Evolutionary conservation across 1,284 basidiomycete species (phyloP).

Genomic region (Golubevia pallescens): DNA sequence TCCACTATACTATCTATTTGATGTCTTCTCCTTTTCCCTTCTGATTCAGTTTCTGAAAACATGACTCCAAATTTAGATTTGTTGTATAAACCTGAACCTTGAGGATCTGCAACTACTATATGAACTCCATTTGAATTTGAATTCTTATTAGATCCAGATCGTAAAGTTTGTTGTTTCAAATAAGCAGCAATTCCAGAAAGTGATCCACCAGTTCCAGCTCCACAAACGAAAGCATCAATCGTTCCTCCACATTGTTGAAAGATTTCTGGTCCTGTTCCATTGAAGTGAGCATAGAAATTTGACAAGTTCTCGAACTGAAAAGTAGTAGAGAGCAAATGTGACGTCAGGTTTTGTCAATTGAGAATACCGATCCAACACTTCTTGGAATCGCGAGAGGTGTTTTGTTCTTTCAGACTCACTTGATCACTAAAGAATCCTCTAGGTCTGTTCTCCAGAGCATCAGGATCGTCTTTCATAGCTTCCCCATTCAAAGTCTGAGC

Average conservation of each 20-base stretch:
- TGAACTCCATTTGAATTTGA: slow-evolving; percentile 17
- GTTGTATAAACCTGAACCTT: slow-evolving; percentile 93
- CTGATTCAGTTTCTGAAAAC: slow-evolving; percentile 87
- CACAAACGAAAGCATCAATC: slow-evolving; percentile 87
- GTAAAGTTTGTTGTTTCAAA: slow-evolving; percentile 68
- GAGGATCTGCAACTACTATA: slow-evolving; percentile 81
- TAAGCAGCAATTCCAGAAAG: slow-evolving; percentile 83
- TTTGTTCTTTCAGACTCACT: no score
- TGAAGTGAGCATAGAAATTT: slow-evolving; percentile 87
- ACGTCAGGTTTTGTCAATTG: no score
- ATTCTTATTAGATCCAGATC: neutral
- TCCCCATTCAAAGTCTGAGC: slow-evolving; percentile 8
- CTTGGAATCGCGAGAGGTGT: no score
- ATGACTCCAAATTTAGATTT: slow-evolving; percentile 80
- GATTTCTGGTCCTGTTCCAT: slow-evolving; percentile 92
- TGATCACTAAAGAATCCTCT: slow-evolving; percentile 84
- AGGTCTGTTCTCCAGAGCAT: slow-evolving; percentile 30
- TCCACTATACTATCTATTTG: slow-evolving; percentile 76
- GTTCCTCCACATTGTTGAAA: slow-evolving; percentile 87
- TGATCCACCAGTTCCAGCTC: slow-evolving; percentile 95
- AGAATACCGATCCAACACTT: no score
- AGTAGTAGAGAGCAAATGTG: neutral
- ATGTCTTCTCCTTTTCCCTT: slow-evolving; percentile 90
- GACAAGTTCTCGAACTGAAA: slow-evolving; percentile 75
- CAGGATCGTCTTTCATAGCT: slow-evolving; percentile 15